Conservation (phyloP, 352 stramenopile genomes). For the Phytophthora pinifolia region DNA sequence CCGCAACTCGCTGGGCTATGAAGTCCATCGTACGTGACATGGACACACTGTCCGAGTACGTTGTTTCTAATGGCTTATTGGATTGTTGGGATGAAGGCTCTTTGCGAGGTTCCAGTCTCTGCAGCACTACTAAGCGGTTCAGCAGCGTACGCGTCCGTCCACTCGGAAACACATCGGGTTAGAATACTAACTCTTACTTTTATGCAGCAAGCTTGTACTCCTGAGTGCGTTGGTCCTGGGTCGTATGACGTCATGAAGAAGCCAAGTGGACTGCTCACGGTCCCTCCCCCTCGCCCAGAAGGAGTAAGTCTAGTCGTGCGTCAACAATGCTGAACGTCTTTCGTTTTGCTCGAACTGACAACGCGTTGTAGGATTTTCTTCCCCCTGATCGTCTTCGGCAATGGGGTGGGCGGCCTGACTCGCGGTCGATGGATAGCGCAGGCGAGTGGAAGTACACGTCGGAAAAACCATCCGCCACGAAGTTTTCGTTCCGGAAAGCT, state of each 20-base stretch:
- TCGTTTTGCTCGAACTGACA: neutral
- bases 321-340: neutral
- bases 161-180: neutral
- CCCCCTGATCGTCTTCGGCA: constrained; percentile 42
- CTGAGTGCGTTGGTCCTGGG: constrained; percentile 50
- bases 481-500: constrained; percentile 59
- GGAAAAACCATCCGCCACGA: constrained; percentile 55
- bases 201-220: constrained; percentile 46
- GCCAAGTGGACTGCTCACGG: constrained; percentile 23
- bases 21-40: constrained; percentile 54
- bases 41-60: neutral
- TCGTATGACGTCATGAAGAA: constrained; percentile 52
- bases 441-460: constrained; percentile 67
- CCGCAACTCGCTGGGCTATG: constrained; percentile 55
- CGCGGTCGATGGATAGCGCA: constrained; percentile 50
- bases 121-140: constrained; percentile 67
- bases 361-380: constrained; percentile 13
- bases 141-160: constrained; percentile 20
- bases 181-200: neutral
- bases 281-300: constrained; percentile 22
- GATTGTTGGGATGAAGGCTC: constrained; percentile 35
- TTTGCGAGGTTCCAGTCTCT: constrained; percentile 66
- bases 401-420: constrained; percentile 45
- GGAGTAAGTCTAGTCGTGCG: constrained; percentile 14
- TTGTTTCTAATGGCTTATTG: neutral